These are phyloP conservation scores for Boletus tylopilopsis DNA, from an alignment of 768 basidiomycete species.

Conservation along the genomic window DNA sequence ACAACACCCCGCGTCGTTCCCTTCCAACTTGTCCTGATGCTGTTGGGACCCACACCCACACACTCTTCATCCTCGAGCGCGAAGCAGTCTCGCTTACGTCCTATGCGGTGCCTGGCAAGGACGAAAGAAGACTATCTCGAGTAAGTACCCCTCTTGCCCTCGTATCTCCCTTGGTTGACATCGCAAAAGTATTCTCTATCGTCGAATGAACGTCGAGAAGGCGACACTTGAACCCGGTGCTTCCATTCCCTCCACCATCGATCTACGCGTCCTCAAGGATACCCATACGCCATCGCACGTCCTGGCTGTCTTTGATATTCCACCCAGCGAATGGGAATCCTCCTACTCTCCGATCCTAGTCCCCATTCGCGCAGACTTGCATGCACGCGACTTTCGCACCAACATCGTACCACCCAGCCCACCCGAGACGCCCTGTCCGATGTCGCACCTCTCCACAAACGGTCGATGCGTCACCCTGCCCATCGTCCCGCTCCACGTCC, in stretches of 20 bases:
- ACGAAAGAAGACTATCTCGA: slow-evolving; percentile 28
- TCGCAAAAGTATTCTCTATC: slow-evolving; percentile 28
- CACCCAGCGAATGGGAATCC: slow-evolving; percentile 26
- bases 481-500: slow-evolving; percentile 44
- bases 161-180: slow-evolving; percentile 5
- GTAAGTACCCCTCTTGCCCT: slow-evolving; percentile 10
- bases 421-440: slow-evolving; percentile 33
- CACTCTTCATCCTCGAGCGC: slow-evolving; percentile 14
- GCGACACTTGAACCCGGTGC: slow-evolving; percentile 19
- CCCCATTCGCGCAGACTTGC: slow-evolving; percentile 50
- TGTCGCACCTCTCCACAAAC: slow-evolving; percentile 23
- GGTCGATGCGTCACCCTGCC: slow-evolving; percentile 46
- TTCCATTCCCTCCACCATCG: slow-evolving; percentile 40
- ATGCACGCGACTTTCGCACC: slow-evolving; percentile 36
- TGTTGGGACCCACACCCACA: slow-evolving; percentile 14
- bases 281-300: slow-evolving; percentile 54
- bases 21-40: slow-evolving; percentile 12
- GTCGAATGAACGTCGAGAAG: slow-evolving; percentile 33
- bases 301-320: slow-evolving; percentile 42
- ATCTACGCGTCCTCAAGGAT: slow-evolving; percentile 45
- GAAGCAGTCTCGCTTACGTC: slow-evolving; percentile 24
- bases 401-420: slow-evolving; percentile 33
- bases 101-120: slow-evolving; percentile 17
- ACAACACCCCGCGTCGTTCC: slow-evolving; percentile 1
- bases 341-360: slow-evolving; percentile 42